These are phyloP conservation scores for Jackrogersella multiformis DNA, from an alignment of 495 filamentous ascomycete species.

Conservation along the genomic window DNA sequence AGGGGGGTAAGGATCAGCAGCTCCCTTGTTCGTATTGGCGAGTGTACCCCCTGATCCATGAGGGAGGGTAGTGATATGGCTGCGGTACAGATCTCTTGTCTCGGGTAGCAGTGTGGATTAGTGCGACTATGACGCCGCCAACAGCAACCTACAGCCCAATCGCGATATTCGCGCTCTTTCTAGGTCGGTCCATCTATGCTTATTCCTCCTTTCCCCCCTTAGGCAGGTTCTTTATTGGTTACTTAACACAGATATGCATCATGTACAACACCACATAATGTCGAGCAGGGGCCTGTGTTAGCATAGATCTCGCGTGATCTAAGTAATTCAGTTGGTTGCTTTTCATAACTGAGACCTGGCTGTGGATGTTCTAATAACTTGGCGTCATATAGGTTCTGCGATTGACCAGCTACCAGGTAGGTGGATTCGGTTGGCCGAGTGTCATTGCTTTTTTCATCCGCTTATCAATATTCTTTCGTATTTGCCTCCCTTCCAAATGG, in stretches of 20 bases:
- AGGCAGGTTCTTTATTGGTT: constrained; percentile 31
- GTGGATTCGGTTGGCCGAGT: constrained; percentile 12
- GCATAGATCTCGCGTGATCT: constrained; percentile 19
- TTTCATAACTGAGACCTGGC: constrained; percentile 37
- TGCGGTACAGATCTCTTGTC: constrained; percentile 41
- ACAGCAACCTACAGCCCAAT: constrained; percentile 30
- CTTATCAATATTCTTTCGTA: background rate
- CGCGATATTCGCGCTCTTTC: constrained; percentile 34
- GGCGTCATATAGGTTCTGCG: constrained; percentile 22
- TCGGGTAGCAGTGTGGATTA: constrained; percentile 43
- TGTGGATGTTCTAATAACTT: constrained; percentile 27
- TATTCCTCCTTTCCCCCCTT: constrained; percentile 20
- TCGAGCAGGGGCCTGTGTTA: constrained; percentile 27
- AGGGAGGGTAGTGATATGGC: constrained; percentile 29
- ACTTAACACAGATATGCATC: constrained; percentile 27
- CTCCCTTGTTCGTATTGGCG: constrained; percentile 32
- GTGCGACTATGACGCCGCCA: constrained; percentile 40
- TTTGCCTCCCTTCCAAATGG: constrained; percentile 1
- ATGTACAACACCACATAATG: constrained; percentile 39
- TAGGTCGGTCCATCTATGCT: constrained; percentile 36
- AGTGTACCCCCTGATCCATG: constrained; percentile 28
- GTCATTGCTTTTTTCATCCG: constrained; percentile 23
- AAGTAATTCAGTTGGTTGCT: constrained; percentile 21
- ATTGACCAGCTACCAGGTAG: constrained; percentile 32
- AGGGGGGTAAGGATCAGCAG: constrained; percentile 35